Evolutionary conservation across 208 protist genomes (phyloP).

Genomic region (Acanthamoeba triangularis): DNA sequence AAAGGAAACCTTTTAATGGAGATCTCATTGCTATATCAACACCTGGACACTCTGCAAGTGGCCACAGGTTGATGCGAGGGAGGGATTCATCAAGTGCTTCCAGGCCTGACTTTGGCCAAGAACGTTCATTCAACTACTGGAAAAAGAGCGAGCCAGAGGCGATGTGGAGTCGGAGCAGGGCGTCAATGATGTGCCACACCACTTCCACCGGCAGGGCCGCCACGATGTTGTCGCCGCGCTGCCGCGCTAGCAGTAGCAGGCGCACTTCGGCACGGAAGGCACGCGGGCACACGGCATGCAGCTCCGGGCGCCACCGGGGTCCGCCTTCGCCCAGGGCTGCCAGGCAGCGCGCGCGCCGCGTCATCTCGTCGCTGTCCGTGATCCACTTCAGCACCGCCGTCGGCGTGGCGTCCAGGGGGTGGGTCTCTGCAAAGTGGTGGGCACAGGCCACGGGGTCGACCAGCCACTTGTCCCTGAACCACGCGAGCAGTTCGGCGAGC

Average conservation of each 20-base stretch:
- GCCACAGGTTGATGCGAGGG: no score
- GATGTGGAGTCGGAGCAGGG: background rate
- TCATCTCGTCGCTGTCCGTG: background rate
- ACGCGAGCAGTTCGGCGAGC: background rate
- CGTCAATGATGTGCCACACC: background rate
- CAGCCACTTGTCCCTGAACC: background rate
- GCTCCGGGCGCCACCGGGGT: background rate
- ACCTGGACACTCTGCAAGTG: no score
- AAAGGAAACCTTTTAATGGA: no score
- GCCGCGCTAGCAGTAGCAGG: background rate
- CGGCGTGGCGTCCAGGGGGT: background rate
- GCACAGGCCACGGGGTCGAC: background rate
- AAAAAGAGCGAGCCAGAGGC: no score
- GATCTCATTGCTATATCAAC: no score
- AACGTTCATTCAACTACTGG: no score
- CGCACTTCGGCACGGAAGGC: conserved; percentile 21
- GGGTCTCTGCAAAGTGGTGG: background rate
- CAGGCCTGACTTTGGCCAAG: no score
- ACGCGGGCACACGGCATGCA: background rate
- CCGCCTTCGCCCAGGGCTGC: background rate
- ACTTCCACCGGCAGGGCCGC: background rate
- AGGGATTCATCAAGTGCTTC: no score
- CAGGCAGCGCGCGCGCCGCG: background rate
- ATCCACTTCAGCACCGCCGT: background rate
- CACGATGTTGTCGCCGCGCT: background rate